Percentiles rank a stretch among this genome's conserved stretches.
Conservation (phyloP, 176 grass and related monocot species). For the Pontederia crassipes region DNA sequence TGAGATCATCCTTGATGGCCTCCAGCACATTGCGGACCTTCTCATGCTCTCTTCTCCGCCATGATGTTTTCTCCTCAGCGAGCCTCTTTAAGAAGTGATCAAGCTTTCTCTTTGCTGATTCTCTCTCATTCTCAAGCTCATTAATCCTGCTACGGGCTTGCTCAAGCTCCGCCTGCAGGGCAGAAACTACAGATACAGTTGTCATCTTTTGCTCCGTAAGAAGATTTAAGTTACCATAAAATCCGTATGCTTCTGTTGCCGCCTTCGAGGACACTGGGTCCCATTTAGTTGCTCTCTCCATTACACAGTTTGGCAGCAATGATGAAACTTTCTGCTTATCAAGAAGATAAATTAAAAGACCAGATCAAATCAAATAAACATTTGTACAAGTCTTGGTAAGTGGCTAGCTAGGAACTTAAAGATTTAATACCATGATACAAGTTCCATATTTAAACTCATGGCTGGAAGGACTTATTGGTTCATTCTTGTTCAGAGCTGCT, state of each 20-base stretch:
- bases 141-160: slow-evolving; percentile 29
- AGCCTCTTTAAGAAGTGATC: slow-evolving; percentile 43
- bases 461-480: too few species aligned
- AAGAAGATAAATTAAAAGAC: background rate
- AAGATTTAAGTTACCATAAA: background rate
- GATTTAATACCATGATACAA: too few species aligned
- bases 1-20: slow-evolving; percentile 46
- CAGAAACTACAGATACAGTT: slow-evolving; percentile 11
- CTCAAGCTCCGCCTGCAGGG: slow-evolving; percentile 41
- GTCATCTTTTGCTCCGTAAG: slow-evolving; percentile 8
- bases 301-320: slow-evolving; percentile 26
- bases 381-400: background rate
- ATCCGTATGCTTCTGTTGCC: slow-evolving; percentile 5
- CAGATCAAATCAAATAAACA: background rate
- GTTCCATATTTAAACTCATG: too few species aligned
- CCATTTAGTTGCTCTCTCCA: slow-evolving; percentile 59
- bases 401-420: too few species aligned
- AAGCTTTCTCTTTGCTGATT: slow-evolving; percentile 46
- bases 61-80: slow-evolving; percentile 43
- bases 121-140: slow-evolving; percentile 47
- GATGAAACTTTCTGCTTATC: slow-evolving; percentile 38
- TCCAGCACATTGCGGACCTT: slow-evolving; percentile 51
- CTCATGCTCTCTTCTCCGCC: slow-evolving; percentile 47
- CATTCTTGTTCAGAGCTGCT: too few species aligned
- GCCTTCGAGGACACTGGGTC: slow-evolving; percentile 22